Base-by-base conservation (phyloP, 805 yeast genomes). In the Ascoidea rubescens region DNA sequence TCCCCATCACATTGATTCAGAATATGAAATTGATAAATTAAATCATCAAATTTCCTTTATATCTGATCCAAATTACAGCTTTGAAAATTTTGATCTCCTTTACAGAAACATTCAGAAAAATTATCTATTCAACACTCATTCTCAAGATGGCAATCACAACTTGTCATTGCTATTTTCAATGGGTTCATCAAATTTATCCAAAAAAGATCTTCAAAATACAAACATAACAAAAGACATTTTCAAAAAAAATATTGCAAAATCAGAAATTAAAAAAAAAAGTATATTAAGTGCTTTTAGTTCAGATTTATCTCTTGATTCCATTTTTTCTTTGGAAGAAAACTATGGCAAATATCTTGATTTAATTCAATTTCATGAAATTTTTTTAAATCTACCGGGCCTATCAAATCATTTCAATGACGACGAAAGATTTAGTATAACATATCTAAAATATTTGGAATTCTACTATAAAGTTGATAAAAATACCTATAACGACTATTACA, bases 271-370 rank as follows among this genome's bases (percentile, higher is more conserved):
- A 47, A 52, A 55, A 59, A 46, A 59, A 52, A 53, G 59, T 58
- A 57, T 79, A 2, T 62, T 79, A 45, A 77, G 88, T 53, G 65
- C 70, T 16, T 74, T 70, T 49, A 79, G 83, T 0, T 59, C 72
- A 0, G 74, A 73, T 51, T 51, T 86, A 10, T 69, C 71, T 21
- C 56, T 85, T 4, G 74, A 77, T 16, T 51, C 60, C 0, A 49
- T 78, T 5, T 88, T 85, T 61, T 68, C 78, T 0, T 72, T 75
- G 4, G 78, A 73, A 33, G 96, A 89, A 62, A 64, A 66, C 42
- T 75, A 73, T 60, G 96, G 96, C 0, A 74, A 73, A 55, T 78
- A 64, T 56, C 56, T 89, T 17, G 91, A 87, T 55, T 67, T 87
- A 51, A 61, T 70, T 4, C 61, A 61, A 4, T 68, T 72, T 49